Evolutionary conservation across 1,284 basidiomycete species (phyloP).

Genomic region (Ceratobasidium sp.): DNA sequence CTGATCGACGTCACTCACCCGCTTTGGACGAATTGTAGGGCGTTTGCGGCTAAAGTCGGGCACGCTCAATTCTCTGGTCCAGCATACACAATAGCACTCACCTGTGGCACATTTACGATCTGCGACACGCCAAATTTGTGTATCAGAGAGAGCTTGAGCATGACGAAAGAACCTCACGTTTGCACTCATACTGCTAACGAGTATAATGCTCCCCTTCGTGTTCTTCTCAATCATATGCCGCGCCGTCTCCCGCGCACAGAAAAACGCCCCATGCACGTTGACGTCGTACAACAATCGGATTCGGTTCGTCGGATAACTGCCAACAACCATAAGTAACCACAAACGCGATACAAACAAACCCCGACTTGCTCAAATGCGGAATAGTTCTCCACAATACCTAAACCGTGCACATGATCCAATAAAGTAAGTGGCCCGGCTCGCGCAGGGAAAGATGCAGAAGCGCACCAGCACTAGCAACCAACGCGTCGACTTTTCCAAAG

Average conservation of each 20-base stretch:
- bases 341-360: not conserved
- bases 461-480: constrained; percentile 88
- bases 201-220: constrained; percentile 76
- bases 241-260: constrained; percentile 93
- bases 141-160: constrained; percentile 45
- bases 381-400: constrained; percentile 92
- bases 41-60: constrained; percentile 82
- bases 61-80: constrained; percentile 30
- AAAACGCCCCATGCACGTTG: constrained; percentile 94
- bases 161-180: constrained; percentile 64
- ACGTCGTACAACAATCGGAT: constrained; percentile 87
- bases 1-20: constrained; percentile 58
- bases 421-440: constrained; percentile 10
- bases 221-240: constrained; percentile 79
- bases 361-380: constrained; percentile 79
- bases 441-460: constrained; percentile 45
- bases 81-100: constrained; percentile 50
- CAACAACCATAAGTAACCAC: not conserved
- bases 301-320: constrained; percentile 83
- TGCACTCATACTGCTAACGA: constrained; percentile 92
- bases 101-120: constrained; percentile 88
- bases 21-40: constrained; percentile 97
- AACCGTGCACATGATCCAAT: constrained; percentile 39
- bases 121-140: constrained; percentile 52
- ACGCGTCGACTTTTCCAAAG: constrained; percentile 86